Percentiles rank a stretch among this genome's conserved stretches.
These are phyloP conservation scores for Perkinsus olseni DNA, from an alignment of 169 alveolate species.

Conservation along the genomic window DNA sequence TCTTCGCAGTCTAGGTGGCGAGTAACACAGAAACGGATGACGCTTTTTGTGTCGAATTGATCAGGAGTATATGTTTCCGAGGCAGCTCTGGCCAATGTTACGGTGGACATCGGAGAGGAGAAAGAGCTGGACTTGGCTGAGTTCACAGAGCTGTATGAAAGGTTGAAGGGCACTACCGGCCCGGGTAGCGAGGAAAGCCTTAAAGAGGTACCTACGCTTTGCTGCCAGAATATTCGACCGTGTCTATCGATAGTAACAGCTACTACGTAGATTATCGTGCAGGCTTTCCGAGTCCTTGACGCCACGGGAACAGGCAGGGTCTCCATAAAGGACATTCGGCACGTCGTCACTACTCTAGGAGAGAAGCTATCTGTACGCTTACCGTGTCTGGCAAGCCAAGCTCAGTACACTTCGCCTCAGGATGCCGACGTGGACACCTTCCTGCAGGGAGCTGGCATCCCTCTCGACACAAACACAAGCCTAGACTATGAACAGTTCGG, in stretches of 20 bases:
- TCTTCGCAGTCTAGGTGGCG: not conserved
- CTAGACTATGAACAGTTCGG: not conserved
- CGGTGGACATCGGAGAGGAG: not conserved
- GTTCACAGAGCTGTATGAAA: not conserved
- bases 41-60: not conserved
- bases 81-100: not conserved
- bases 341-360: not conserved
- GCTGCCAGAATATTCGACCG: no score
- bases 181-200: not conserved
- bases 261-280: not conserved
- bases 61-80: not conserved
- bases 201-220: not conserved
- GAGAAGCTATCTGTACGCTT: not conserved
- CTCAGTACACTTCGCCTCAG: not conserved
- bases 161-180: not conserved
- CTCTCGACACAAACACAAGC: not conserved
- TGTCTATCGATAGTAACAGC: not conserved
- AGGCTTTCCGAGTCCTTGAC: not conserved
- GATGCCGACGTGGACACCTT: not conserved
- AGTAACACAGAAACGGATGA: not conserved
- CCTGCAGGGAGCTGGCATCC: not conserved
- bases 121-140: not conserved
- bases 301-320: not conserved
- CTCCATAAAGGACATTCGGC: not conserved
- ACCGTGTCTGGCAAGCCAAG: not conserved